Base-by-base conservation (phyloP, 306 rosid species). In the Acacia acuminata region DNA sequence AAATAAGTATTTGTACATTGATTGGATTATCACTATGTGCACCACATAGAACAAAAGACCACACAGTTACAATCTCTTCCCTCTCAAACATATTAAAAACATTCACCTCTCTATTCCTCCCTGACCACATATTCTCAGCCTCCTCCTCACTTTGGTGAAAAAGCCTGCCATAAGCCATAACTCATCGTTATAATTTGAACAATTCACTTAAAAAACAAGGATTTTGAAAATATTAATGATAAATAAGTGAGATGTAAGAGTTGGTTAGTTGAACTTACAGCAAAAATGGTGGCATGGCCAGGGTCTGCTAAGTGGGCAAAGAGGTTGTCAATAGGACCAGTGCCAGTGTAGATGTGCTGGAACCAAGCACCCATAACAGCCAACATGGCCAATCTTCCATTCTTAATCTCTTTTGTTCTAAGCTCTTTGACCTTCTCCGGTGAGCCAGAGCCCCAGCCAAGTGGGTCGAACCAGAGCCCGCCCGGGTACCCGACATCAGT, bases 281-380 rank as follows among this genome's bases (percentile, higher is more conserved):
- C 85, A 58, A 91, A 91, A 61, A 91, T 32, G 71, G 90, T 91
- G 84, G 96, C 96, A 84, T 91, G 96, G 44, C 96, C 93, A 15
- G 93, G 96, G 81, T 91, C 96, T 12, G 93, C 90, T 50, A 91
- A 92, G 77, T 91, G 96, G 65, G 93, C 93, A 50, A 91, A 91
- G 34, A 91, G 93, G 88, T 90, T 91, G 79, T 91, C 93, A 16
- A 91, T 91, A 24, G 93, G 93, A 60, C 96, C 96, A 40, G 92
- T 88, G 12, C 93, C 93, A 0, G 96, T 91, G 84, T 91, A 91
- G 11, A 90, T 90, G 82, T 91, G 96, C 83, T 91, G 96, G 76
- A 91, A 91, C 96, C 96, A 91, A 7, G 96, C 96, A 24, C 96
- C 96, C 82, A 91, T 90, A 63, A 91, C 93, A 32, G 96, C 96